phyloP scores from a whole-genome alignment of 1,139 yeast species.

The Pichia sp. region DNA sequence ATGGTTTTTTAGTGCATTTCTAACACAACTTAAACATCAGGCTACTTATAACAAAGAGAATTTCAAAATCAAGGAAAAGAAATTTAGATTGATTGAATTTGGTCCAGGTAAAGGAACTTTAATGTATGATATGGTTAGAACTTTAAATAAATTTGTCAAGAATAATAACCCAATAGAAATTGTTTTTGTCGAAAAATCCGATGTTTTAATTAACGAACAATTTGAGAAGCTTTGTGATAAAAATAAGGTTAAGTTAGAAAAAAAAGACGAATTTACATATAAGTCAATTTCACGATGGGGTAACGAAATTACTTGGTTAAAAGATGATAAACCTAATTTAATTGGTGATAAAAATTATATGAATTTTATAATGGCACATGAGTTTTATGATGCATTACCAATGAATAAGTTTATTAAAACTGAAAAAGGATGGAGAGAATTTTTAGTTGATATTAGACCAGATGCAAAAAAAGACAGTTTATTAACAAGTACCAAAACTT shows the following conservation, averaged over 20 bases:
- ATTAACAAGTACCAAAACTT: slow-evolving; percentile 19
- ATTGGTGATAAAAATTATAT: slow-evolving; percentile 30
- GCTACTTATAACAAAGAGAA: slow-evolving; percentile 36
- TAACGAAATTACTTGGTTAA: slow-evolving; percentile 59
- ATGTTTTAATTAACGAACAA: slow-evolving; percentile 56
- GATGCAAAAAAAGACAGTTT: slow-evolving; percentile 14
- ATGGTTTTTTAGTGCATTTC: slow-evolving; percentile 63
- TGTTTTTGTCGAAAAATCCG: slow-evolving; percentile 67
- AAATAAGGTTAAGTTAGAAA: slow-evolving; percentile 15
- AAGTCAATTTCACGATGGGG: slow-evolving; percentile 47
- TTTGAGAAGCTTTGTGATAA: slow-evolving; percentile 43
- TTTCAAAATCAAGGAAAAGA: slow-evolving; percentile 22
- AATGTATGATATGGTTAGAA: slow-evolving; percentile 55
- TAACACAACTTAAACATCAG: slow-evolving; percentile 37
- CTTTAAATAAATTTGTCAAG: slow-evolving; percentile 39
- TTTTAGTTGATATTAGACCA: slow-evolving; percentile 46
- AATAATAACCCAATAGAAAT: slow-evolving; percentile 36
- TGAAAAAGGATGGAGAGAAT: slow-evolving; percentile 70
- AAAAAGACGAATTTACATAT: slow-evolving; percentile 34
- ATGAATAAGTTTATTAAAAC: slow-evolving; percentile 64
- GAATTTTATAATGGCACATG: slow-evolving; percentile 74
- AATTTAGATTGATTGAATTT: slow-evolving; percentile 62
- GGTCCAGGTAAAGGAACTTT: slow-evolving; percentile 88
- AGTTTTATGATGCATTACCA: slow-evolving; percentile 84
- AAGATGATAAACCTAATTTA: slow-evolving; percentile 43